Conservation (phyloP, 208 protist genomes). For the Naegleria gruberi region DNA sequence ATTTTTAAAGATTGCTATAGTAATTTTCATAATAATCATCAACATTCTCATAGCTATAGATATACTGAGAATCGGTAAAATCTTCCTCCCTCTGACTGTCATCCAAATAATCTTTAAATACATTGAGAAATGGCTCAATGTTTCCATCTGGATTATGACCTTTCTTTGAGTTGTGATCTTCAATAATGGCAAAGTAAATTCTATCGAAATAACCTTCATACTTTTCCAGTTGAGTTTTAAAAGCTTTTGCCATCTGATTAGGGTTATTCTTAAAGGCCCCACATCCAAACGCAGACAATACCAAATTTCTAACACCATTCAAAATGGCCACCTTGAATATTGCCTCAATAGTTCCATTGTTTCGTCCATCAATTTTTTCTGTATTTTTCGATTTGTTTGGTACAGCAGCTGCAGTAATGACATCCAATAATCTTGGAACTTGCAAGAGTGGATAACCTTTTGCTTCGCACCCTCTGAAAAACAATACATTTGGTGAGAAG, state of each 20-base stretch:
- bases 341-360: background rate
- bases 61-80: too few species aligned
- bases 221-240: background rate
- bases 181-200: conserved; percentile 26
- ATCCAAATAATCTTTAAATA: too few species aligned
- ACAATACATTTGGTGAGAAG: conserved; percentile 18
- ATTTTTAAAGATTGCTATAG: too few species aligned
- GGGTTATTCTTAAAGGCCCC: conserved; percentile 22
- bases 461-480: conserved; percentile 25
- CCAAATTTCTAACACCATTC: conserved; percentile 9
- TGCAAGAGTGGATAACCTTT: conserved; percentile 25
- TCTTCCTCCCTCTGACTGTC: too few species aligned
- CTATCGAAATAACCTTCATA: background rate
- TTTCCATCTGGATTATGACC: background rate
- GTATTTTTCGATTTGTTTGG: background rate
- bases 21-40: too few species aligned
- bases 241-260: background rate
- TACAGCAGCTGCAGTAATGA: conserved; percentile 19
- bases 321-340: background rate
- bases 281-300: conserved; percentile 21
- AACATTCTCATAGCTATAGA: too few species aligned
- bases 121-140: background rate
- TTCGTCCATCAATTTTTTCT: background rate
- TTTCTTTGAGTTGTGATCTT: conserved; percentile 25
- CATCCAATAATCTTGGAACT: background rate